These are phyloP conservation scores for Paspalum notatum DNA, from an alignment of 176 grass and related monocot genomes.

Conservation along the genomic window DNA sequence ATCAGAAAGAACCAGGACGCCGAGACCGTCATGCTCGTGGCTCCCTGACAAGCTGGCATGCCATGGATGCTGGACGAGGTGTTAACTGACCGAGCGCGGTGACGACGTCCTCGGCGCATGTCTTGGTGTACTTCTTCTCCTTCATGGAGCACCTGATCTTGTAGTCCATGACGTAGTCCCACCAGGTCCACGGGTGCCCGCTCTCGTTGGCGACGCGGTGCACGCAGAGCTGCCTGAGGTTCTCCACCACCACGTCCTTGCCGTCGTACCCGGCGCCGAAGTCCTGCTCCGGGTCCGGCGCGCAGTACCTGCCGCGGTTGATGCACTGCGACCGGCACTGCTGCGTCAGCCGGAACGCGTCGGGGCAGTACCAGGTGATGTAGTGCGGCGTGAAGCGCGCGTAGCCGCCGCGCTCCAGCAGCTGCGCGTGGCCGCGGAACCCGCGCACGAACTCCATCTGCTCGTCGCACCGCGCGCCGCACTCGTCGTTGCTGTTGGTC, in stretches of 20 bases:
- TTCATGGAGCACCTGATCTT: slow-evolving; percentile 96
- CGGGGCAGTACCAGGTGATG: slow-evolving; percentile 96
- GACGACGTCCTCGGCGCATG: slow-evolving; percentile 80
- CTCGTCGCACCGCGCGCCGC: slow-evolving; percentile 76
- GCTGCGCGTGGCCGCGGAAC: slow-evolving; percentile 86
- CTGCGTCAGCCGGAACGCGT: slow-evolving; percentile 56
- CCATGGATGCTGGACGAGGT: too few relatives aligned
- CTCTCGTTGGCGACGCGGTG: slow-evolving; percentile 80
- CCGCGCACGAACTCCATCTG: slow-evolving; percentile 67
- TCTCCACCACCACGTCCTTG: slow-evolving; percentile 88
- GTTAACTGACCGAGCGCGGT: slow-evolving; percentile 55
- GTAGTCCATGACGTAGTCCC: slow-evolving; percentile 95
- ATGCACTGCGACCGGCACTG: slow-evolving; percentile 92
- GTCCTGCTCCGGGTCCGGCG: slow-evolving; percentile 90
- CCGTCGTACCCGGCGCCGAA: slow-evolving; percentile 84
- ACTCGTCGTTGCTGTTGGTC: slow-evolving; percentile 99
- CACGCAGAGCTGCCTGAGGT: slow-evolving; percentile 87
- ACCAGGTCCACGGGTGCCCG: slow-evolving; percentile 81
- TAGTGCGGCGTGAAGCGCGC: slow-evolving; percentile 92
- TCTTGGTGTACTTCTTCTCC: slow-evolving; percentile 90
- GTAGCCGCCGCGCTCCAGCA: slow-evolving; percentile 77
- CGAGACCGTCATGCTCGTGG: not conserved
- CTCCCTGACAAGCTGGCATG: too few relatives aligned
- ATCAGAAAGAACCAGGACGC: not conserved
- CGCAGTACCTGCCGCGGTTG: slow-evolving; percentile 89